Evolutionary conservation across 2,329 filamentous ascomycete genomes (phyloP), one percentile per base, ranked within the genome.

Genomic region (Plectosphaerella plurivora): DNA sequence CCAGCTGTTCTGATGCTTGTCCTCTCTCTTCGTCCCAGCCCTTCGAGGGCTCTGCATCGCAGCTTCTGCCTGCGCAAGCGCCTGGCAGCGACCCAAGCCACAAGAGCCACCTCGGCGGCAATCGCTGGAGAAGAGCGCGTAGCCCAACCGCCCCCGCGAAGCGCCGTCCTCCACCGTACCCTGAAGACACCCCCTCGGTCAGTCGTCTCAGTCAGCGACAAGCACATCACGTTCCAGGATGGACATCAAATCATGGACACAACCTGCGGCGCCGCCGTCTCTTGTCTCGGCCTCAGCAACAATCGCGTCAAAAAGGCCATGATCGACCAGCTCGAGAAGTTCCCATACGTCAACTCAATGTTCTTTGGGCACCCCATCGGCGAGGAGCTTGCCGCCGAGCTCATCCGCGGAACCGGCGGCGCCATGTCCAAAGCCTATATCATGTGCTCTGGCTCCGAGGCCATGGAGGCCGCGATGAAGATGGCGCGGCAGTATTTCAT

Each of bases 231-330:
- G 4, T 59, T 60, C 44, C 51, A 53, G 10, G 47, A 60, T 37
- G 58, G 58, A 36, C 50, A 57, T 14, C 33, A 47, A 28, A 78
- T 94, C 44, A 77, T 91, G 14, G 89, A 94, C 65, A 86, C 83
- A 1, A 88, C 85, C 18, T 81, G 86, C 25, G 89, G 89, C 18
- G 86, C 89, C 3, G 87, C 86, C 20, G 88, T 91, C 4, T 77
- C 83, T 10, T 86, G 84, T 62, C 71, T 93, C 10, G 89, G 89
- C 7, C 84, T 90, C 59, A 83, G 81, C 28, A 77, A 86, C 49
- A 61, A 74, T 42, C 73, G 84, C 47, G 81, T 92, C 12, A 73
- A 73, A 12, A 70, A 78, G 3, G 87, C 85, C 1, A 76, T 90
- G 41, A 66, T 72, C 5, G 60, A 73, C 12, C 87, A 91, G 59